A percentile compares a stretch with the other conserved stretches of the same genome.
Evolutionary conservation across 78 protist genomes (phyloP).

Genomic region (Chrysochromulina tobinii): DNA sequence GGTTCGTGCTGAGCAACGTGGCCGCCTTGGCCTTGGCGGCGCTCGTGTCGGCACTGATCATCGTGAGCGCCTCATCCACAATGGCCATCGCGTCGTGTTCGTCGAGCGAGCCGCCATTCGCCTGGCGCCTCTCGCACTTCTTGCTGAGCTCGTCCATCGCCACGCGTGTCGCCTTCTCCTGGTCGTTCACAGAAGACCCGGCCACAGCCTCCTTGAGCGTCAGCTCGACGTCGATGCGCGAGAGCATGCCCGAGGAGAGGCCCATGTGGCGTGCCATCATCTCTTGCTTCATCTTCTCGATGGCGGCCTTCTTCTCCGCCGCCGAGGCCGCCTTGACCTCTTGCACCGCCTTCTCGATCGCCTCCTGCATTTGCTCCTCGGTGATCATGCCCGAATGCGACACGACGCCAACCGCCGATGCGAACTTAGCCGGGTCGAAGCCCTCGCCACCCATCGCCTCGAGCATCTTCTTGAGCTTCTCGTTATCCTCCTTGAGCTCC

Average conservation of each 20-base stretch:
- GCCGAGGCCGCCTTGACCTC: neutral
- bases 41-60: too few species aligned
- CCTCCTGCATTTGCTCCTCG: neutral
- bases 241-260: neutral
- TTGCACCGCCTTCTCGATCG: neutral
- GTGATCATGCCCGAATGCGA: neutral
- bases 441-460: neutral
- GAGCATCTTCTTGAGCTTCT: conserved; percentile 31
- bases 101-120: too few species aligned
- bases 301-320: neutral
- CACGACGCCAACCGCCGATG: neutral
- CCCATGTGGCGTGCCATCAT: neutral
- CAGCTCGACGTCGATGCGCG: neutral
- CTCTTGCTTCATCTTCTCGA: neutral
- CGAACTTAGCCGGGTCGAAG: neutral
- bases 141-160: too few species aligned
- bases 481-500: conserved; percentile 60
- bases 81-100: too few species aligned
- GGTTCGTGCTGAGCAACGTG: too few species aligned
- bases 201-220: neutral
- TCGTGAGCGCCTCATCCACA: too few species aligned
- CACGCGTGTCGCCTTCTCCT: too few species aligned
- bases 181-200: neutral
- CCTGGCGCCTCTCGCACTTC: too few species aligned
- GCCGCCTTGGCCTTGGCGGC: too few species aligned